phyloP scores from a whole-genome alignment of 2,329 filamentous ascomycete species.

The Monosporascus sp. region DNA sequence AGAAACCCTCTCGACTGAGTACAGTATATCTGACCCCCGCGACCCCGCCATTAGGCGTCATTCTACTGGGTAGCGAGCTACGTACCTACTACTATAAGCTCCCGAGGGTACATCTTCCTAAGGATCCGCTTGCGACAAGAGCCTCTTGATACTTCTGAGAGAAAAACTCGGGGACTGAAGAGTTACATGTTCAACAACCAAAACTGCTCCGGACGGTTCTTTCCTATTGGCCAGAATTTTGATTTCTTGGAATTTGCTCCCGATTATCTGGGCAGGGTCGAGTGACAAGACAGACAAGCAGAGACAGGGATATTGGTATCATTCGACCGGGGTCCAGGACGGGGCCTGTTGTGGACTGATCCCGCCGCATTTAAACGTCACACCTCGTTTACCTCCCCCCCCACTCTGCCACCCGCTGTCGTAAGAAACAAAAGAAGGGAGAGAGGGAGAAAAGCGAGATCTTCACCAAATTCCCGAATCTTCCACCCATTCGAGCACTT shows the following conservation, averaged over 20 bases:
- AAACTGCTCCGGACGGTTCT: neutral
- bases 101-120: too few species aligned
- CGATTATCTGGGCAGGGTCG: neutral
- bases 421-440: neutral
- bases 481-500: slow-evolving; percentile 5
- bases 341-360: neutral
- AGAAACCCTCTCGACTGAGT: neutral
- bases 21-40: slow-evolving; percentile 7
- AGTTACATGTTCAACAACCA: too few species aligned
- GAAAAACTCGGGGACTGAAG: too few species aligned
- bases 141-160: neutral
- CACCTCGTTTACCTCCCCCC: neutral
- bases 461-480: slow-evolving; percentile 6
- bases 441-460: neutral
- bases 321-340: neutral
- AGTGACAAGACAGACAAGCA: neutral
- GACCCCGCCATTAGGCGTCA: slow-evolving; percentile 16
- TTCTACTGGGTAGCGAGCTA: neutral
- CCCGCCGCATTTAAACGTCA: neutral
- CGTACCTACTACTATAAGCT: too few species aligned
- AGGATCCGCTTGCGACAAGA: neutral
- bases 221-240: neutral
- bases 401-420: neutral
- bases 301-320: neutral
- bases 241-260: neutral